phyloP scores from a whole-genome alignment of 768 basidiomycete species.

The Phaeotremella skinneri region DNA sequence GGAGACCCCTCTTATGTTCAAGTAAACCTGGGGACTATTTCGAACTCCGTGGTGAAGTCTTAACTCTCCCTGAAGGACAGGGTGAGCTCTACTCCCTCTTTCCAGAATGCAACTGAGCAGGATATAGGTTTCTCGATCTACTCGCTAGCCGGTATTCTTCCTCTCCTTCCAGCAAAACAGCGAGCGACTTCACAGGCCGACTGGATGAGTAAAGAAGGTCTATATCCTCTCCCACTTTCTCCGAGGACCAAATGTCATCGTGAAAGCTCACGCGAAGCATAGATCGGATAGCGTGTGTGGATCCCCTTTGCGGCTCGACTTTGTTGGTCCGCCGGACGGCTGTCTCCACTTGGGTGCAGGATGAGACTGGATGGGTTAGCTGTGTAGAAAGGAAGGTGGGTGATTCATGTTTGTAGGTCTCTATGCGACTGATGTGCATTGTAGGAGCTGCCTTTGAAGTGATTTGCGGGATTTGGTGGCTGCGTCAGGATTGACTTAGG shows the following conservation, averaged over 20 bases:
- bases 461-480: too few relatives aligned
- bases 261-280: background rate
- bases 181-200: background rate
- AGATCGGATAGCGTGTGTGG: constrained; percentile 6
- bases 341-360: constrained; percentile 6
- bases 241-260: background rate
- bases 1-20: constrained; percentile 2
- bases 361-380: background rate
- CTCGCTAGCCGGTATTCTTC: background rate
- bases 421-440: too few relatives aligned
- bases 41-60: constrained; percentile 7
- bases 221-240: too few relatives aligned
- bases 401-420: background rate
- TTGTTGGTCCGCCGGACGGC: constrained; percentile 1
- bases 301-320: constrained; percentile 4
- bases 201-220: constrained; percentile 9
- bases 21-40: constrained; percentile 9
- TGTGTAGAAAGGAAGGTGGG: constrained; percentile 6
- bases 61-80: constrained; percentile 2
- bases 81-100: background rate
- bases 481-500: too few relatives aligned
- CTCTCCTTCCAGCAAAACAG: constrained; percentile 11
- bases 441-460: too few relatives aligned
- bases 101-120: background rate
- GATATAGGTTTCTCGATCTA: constrained; percentile 8